Evolutionary conservation across 257 asterid genomes (phyloP).

Genomic region (Fraxinus pennsylvanica): DNA sequence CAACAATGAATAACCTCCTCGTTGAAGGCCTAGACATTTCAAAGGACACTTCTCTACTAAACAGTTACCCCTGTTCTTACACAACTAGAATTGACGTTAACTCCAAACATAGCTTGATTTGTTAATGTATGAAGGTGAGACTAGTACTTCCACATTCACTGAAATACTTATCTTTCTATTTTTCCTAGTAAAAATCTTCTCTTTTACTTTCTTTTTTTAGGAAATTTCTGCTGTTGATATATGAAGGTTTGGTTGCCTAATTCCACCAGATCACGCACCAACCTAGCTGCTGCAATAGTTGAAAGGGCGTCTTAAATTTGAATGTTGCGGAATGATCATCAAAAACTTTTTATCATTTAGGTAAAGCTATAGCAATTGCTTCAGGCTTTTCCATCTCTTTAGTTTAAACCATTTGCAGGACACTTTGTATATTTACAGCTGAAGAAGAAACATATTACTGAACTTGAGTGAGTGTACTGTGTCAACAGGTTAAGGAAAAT

Average conservation of each 20-base stretch:
- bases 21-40: no score
- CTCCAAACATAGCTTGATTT: background rate
- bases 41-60: background rate
- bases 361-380: background rate
- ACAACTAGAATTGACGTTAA: background rate
- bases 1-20: no score
- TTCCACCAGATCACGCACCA: background rate
- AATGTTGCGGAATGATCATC: background rate
- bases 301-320: background rate
- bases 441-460: background rate
- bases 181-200: background rate
- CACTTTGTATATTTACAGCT: background rate
- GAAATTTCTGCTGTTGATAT: background rate
- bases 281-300: background rate
- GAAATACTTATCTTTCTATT: background rate
- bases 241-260: background rate
- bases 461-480: background rate
- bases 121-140: background rate
- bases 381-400: background rate
- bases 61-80: background rate
- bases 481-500: background rate
- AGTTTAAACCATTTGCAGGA: background rate
- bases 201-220: background rate
- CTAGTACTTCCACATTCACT: background rate
- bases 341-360: background rate